phyloP scores from a whole-genome alignment of 2,329 filamentous ascomycete genomes.

The Pseudogymnoascus sp. region DNA sequence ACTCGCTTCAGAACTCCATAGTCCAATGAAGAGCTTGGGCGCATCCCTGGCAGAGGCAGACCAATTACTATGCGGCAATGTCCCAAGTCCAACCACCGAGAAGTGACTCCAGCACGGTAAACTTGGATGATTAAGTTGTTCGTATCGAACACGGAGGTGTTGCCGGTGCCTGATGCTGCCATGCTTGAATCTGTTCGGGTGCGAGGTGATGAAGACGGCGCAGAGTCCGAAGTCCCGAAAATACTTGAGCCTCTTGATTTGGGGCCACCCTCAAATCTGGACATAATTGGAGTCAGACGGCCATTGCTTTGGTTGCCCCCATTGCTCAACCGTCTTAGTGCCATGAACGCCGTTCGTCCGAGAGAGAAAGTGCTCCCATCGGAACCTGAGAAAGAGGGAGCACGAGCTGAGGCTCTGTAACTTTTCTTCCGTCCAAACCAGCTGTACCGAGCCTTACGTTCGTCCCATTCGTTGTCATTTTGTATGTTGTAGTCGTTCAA shows the following conservation, averaged over 20 bases:
- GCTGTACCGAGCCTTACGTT: slow-evolving; percentile 39
- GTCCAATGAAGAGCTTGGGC: slow-evolving; percentile 49
- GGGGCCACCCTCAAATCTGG: slow-evolving; percentile 24
- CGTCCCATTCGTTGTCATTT: slow-evolving; percentile 35
- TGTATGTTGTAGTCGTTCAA: slow-evolving; percentile 60
- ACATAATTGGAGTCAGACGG: slow-evolving; percentile 31
- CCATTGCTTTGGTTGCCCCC: slow-evolving; percentile 61
- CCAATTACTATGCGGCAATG: slow-evolving; percentile 76
- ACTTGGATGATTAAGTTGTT: slow-evolving; percentile 79
- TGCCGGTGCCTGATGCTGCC: slow-evolving; percentile 28
- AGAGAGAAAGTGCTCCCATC: slow-evolving; percentile 68
- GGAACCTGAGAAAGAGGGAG: slow-evolving; percentile 48
- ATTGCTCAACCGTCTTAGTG: slow-evolving; percentile 64
- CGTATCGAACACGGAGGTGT: slow-evolving; percentile 53
- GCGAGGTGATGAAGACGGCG: slow-evolving; percentile 18
- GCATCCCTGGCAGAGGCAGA: slow-evolving; percentile 55
- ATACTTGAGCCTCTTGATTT: slow-evolving; percentile 40
- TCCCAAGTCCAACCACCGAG: slow-evolving; percentile 88
- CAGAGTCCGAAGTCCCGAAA: slow-evolving; percentile 45
- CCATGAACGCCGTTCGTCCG: slow-evolving; percentile 65
- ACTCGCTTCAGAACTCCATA: slow-evolving; percentile 76
- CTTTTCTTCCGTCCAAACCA: slow-evolving; percentile 56
- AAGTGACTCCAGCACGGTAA: slow-evolving; percentile 65
- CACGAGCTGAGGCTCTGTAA: slow-evolving; percentile 53
- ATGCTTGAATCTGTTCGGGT: slow-evolving; percentile 23